Conservation (phyloP, 108 stramenopile genomes). For the Cyclostephanos tholiformis region DNA sequence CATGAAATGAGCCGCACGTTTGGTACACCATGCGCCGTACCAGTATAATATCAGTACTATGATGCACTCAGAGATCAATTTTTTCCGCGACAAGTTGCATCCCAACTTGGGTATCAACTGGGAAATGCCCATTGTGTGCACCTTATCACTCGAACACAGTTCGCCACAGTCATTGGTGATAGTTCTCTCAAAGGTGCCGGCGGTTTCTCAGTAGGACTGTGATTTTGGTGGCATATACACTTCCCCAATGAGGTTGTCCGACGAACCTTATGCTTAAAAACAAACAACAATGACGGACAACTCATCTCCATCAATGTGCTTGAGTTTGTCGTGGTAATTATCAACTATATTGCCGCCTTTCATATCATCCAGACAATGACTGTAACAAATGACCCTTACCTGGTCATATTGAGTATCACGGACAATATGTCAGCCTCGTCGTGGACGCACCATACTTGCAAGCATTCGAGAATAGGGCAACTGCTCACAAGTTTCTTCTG, state of each 20-base stretch:
- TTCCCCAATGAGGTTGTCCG: no score
- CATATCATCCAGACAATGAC: no score
- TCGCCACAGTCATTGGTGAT: not conserved
- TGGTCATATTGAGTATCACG: not conserved
- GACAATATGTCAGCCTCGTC: conserved; percentile 9
- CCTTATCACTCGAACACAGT: not conserved
- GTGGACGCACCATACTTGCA: conserved; percentile 3
- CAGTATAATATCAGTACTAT: not conserved
- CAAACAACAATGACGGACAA: not conserved
- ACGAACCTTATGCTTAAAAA: not conserved
- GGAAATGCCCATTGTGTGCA: no score
- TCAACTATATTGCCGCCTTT: no score
- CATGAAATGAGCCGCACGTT: not conserved
- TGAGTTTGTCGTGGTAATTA: not conserved
- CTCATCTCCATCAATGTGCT: conserved; percentile 14
- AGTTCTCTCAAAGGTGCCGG: not conserved
- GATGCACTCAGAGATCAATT: not conserved
- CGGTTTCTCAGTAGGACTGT: no score
- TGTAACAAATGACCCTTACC: not conserved
- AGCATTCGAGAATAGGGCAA: not conserved
- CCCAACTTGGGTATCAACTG: no score
- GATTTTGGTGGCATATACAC: no score
- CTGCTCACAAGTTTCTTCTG: conserved; percentile 9
- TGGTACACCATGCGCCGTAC: not conserved
- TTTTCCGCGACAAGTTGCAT: not conserved